Evolutionary conservation across 495 filamentous ascomycete species (phyloP), one percentile per base, ranked within the genome.

Genomic region (Penicillium cataractarum): DNA sequence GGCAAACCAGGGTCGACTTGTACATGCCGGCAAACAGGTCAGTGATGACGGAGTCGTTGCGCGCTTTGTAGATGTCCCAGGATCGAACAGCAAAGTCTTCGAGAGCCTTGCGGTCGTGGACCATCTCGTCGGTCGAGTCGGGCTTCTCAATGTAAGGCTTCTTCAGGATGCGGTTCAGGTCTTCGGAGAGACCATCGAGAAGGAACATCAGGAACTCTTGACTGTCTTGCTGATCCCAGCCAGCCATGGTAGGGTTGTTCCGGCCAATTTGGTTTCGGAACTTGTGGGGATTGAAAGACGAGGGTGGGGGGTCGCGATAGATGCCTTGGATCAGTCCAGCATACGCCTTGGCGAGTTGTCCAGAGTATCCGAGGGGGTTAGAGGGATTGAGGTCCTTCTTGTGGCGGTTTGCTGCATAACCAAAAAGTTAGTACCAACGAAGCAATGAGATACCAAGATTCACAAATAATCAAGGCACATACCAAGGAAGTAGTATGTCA

Each of bases 111-210:
- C 86, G 89, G 66, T 98, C 84, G 65, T 90, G 83, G 22, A 97
- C 91, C 88, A 97, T 98, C 57, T 96, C 92, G 68, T 98, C 95
- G 0, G 95, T 97, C 0, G 95, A 98, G 69, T 99, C 95, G 1
- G 96, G 95, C 69, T 97, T 97, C 78, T 97, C 92, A 37, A 95
- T 96, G 70, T 97, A 97, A 0, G 95, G 95, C 78, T 99, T 99
- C 76, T 96, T 95, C 71, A 88, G 84, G 57, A 99, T 90, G 8
- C 95, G 87, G 69, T 95, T 99, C 51, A 98, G 80, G 70, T 98
- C 95, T 71, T 99, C 95, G 58, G 97, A 94, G 0, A 99, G 76
- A 19, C 92, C 95, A 74, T 98, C 95, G 8, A 99, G 87, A 19
- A 98, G 83, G 73, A 97, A 98, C 58, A 95, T 92, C n/a, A 99